Base-by-base conservation (phyloP, 2,329 filamentous ascomycete species). In the Fusarium anguioides region DNA sequence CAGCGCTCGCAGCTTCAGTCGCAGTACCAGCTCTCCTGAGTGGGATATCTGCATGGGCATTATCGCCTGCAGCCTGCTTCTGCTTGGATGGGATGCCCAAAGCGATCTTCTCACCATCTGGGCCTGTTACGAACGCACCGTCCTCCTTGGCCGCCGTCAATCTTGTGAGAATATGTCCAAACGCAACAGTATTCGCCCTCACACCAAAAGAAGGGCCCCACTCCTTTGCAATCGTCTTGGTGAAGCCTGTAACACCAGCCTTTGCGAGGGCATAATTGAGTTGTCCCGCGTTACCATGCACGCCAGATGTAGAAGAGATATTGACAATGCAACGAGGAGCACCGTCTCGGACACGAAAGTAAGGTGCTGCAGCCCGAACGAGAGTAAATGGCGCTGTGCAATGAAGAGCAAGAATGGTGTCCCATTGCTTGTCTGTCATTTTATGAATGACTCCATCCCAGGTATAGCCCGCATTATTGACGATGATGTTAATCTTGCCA, bases 361-460 rank as follows among this genome's bases (percentile, higher is more conserved):
- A 97, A 21, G 92, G 92, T 1, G 92, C 91, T 2, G 92, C 92
- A 42, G 89, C 89, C 53, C 93, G 87, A 64, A 96, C 83, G 51
- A 97, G 89, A 76, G 90, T 90, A 84, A 97, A 97, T 12, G 94
- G 94, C 4, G 91, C 93, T 14, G 92, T 96, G 75, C 87, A 89
- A 84, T 97, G 94, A 45, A 97, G 84, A 21, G 90, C 88, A 27
- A 97, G 81, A 77, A 97, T 97, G 48, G 91, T 94, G 65, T 96
- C 91, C 92, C 92, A 96, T 84, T 96, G 93, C 81, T 92, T 92
- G 82, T 96, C 92, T 17, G 89, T 91, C 84, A 93, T 95, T 84
- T 96, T 96, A 84, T 96, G 92, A 69, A 96, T 93, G 36, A 96
- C 93, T 8, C 91, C 94, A 77, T 97, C 94, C 92, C 93, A 97